phyloP scores from a whole-genome alignment of 2,329 filamentous ascomycete genomes.

The Penicillium sp. region DNA sequence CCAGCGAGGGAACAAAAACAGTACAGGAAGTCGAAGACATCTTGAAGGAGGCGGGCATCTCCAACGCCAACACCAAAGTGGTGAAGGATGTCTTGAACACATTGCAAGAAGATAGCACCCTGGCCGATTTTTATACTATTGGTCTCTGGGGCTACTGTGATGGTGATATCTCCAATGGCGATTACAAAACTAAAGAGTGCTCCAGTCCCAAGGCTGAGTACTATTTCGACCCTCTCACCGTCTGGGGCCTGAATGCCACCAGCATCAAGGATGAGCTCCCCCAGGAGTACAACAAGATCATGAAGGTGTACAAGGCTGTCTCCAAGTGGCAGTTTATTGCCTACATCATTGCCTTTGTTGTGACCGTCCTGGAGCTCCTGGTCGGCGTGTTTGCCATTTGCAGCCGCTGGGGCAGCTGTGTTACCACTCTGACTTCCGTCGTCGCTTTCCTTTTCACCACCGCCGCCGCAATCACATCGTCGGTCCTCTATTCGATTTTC shows the following conservation, averaged over 20 bases:
- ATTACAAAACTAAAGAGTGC: conserved; percentile 55
- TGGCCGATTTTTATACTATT: conserved; percentile 74
- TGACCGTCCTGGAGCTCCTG: conserved; percentile 65
- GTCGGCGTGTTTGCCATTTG: conserved; percentile 78
- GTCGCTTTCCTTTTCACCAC: conserved; percentile 54
- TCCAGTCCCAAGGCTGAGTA: conserved; percentile 67
- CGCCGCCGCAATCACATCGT: conserved; percentile 65
- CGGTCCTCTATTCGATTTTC: conserved; percentile 65
- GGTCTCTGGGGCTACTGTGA: conserved; percentile 84
- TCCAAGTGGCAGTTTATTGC: conserved; percentile 77
- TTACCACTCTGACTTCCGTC: conserved; percentile 70
- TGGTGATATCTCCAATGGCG: conserved; percentile 51
- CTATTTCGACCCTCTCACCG: conserved; percentile 65
- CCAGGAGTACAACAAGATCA: conserved; percentile 56
- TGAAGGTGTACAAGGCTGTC: conserved; percentile 68
- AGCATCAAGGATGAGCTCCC: conserved; percentile 60
- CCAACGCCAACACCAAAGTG: conserved; percentile 33
- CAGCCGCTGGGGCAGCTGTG: conserved; percentile 72
- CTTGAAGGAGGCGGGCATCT: conserved; percentile 33
- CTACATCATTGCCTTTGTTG: conserved; percentile 66
- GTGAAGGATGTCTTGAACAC: conserved; percentile 35
- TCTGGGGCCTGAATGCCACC: conserved; percentile 55
- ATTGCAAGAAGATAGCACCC: conserved; percentile 46
- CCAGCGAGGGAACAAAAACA: conserved; percentile 39
- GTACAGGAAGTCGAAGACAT: conserved; percentile 25